Evolutionary conservation across 106 monocot species (phyloP).

Genomic region (Iris macrosiphon): DNA sequence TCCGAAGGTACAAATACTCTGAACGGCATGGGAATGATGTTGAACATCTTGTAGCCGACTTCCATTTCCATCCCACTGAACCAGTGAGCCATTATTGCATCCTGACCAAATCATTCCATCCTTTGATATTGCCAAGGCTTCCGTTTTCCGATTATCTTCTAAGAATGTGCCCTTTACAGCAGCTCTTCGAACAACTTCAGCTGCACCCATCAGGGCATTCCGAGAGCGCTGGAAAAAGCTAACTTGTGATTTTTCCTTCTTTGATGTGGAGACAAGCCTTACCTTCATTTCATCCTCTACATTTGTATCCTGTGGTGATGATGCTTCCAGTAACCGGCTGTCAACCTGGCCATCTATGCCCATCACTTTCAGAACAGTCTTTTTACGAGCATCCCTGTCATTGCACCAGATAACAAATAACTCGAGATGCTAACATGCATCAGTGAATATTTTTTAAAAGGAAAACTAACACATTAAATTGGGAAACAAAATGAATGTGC

Average conservation of each 20-base stretch:
- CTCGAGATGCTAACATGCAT: not conserved
- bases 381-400: conserved; percentile 87
- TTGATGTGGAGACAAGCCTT: conserved; percentile 53
- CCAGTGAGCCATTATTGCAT: conserved; percentile 68
- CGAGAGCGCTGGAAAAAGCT: conserved; percentile 91
- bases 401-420: not conserved
- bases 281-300: conserved; percentile 79
- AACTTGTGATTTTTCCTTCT: conserved; percentile 78
- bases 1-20: conserved; percentile 67
- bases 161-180: conserved; percentile 77
- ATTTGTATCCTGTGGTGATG: conserved; percentile 32
- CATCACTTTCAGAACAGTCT: conserved; percentile 86
- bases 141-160: conserved; percentile 70
- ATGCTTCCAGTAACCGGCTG: conserved; percentile 37
- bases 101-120: conserved; percentile 91
- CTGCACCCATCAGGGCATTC: conserved; percentile 90
- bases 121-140: conserved; percentile 51
- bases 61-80: conserved; percentile 97
- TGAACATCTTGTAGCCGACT: conserved; percentile 73
- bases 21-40: conserved; percentile 55
- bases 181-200: conserved; percentile 87
- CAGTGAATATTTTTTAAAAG: too few species aligned
- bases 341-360: conserved; percentile 82
- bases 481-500: not conserved
- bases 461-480: not conserved